Evolutionary conservation across 1,139 yeast species (phyloP), one percentile per base, ranked within the genome.

Genomic region (Candida sp.): DNA sequence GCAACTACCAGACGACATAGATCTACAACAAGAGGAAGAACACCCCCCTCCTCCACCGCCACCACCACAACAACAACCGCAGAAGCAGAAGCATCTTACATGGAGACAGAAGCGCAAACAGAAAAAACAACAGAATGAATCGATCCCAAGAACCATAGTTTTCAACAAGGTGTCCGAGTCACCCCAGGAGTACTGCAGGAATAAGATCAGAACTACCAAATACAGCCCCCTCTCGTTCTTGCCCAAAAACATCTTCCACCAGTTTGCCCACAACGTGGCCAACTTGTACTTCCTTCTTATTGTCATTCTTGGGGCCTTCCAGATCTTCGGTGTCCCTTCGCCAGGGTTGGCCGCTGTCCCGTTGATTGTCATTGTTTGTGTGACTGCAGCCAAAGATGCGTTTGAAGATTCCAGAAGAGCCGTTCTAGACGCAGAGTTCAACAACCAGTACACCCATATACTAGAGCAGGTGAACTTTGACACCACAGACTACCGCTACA

Each of bases 331-430:
- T 59, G 98, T 93, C 34, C 84, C 90, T 23, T 85, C 83, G 55
- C 97, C 98, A 1, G 98, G 92, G 1, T 72, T 94, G 58, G 88
- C 96, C 5, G 93, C 97, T 1, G 98, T 92, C 42, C 99, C 99
- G 2, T 83, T 94, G 68, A 89, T 93, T 69, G 97, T 91, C 48
- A 93, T 94, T 75, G 96, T 94, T 39, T 74, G 81, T 51, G 81
- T 94, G 52, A 94, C 98, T 1, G 98, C 96, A 12, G 73, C 90
- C 55, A 93, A 93, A 67, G 99, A 94, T 72, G 98, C 96, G 1
- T 78, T 94, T 56, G 99, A 94, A 69, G 99, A 94, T 70, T 93
- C 91, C 52, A 82, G 96, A 61, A 83, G 99, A 66, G 86, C 91
- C 0, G 72, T 81, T 3, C 78, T 88, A 57, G 99, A 94, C 69